Base-by-base conservation (phyloP, 257 asterid species). In the Solanum pimpinellifolium region DNA sequence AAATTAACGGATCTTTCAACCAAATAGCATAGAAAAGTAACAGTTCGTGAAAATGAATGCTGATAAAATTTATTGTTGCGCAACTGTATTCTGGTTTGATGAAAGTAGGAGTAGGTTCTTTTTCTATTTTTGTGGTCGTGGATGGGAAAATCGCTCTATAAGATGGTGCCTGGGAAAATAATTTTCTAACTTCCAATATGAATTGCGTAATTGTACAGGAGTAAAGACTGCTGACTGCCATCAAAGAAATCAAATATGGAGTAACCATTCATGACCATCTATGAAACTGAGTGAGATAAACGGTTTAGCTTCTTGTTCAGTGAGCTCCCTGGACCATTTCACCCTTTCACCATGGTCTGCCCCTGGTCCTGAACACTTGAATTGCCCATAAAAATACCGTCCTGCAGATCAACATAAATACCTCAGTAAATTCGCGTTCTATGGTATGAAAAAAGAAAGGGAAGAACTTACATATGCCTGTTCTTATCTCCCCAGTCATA, bases 361-460 rank as follows among this genome's bases (percentile, higher is more conserved):
- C 86, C 98, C 98, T 18, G 98, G 99, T 23, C 99, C 98, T 18
- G 95, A 94, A 66, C 99, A 95, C 94, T 94, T 93, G 92, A 93
- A 96, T 86, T 95, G 98, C 88, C 98, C 98, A 65, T 90, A n/a
- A 96, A 87, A 93, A 96, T 39, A 96, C 99, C 2, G 98, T 96
- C 98, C 99, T 93, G 91, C 72, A n/a, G 44, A 47, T 33, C 12
- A 80, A 33, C 41, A 11, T 81, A 29, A 49, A 18, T 25, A 46
- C 62, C 16, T 29, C 44, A 80, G 68, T 49, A 25, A 44, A 18
- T 23, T 25, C 0, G 33, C 12, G 31, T 23, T 66, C 4, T 25
- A 7, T 65, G 1, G 10, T 52, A 16, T 52, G 16, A 52, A 14
- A 35, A 37, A 3, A 13, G 47, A 9, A 52, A 39, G 52, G 15